Percentiles rank a stretch among this genome's conserved stretches.
phyloP scores from a whole-genome alignment of 176 grass and related monocot genomes.

The Musa schizocarpa region DNA sequence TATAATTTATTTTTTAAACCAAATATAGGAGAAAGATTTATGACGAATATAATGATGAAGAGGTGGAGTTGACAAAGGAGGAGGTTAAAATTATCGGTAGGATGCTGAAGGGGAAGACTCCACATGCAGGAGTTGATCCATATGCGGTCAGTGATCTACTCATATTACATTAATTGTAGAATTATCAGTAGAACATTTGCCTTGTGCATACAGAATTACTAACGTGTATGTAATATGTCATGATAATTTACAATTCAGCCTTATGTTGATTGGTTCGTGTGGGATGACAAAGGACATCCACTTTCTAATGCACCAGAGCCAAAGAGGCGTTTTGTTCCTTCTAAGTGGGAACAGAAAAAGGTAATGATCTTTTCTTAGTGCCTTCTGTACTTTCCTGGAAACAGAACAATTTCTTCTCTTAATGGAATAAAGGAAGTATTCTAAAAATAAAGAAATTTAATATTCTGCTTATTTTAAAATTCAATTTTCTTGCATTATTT shows the following conservation, averaged over 20 bases:
- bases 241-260: conserved; percentile 31
- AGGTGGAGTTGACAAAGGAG: conserved; percentile 82
- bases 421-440: background rate
- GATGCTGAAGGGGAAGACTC: conserved; percentile 76
- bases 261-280: conserved; percentile 97
- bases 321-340: conserved; percentile 92
- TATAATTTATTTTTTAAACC: conserved; percentile 9
- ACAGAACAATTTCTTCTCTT: background rate
- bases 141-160: conserved; percentile 52
- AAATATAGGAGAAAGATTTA: conserved; percentile 62
- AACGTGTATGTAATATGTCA: conserved; percentile 17
- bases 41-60: conserved; percentile 88
- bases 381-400: background rate
- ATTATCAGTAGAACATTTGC: no score
- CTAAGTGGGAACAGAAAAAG: conserved; percentile 98
- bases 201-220: background rate
- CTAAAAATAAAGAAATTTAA: no score
- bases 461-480: no score
- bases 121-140: conserved; percentile 75
- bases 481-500: no score
- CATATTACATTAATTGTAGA: background rate
- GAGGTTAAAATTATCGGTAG: conserved; percentile 79
- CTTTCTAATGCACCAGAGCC: conserved; percentile 98
- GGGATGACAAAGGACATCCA: conserved; percentile 85
- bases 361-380: conserved; percentile 21